Evolutionary conservation across 768 basidiomycete genomes (phyloP), one percentile per base, ranked within the genome.

Genomic region (Amanita exitialis): DNA sequence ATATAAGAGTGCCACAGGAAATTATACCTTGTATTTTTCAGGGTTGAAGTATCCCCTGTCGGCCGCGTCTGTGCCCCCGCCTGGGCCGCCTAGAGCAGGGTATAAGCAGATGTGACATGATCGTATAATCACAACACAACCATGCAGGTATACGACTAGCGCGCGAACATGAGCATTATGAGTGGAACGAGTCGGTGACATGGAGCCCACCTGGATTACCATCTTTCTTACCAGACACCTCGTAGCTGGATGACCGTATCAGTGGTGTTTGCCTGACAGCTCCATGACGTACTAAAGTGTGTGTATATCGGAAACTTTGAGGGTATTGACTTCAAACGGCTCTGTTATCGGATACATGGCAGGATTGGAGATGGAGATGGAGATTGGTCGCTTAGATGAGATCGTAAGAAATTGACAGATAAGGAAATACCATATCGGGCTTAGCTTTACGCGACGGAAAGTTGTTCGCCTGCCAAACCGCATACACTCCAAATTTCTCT

Each of bases 41-140:
- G 90, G 90, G 60, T 93, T 80, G 66, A 94, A 94, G 71, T 85
- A 93, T 4, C 71, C 66, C 48, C 86, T 73, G 66, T 95, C 91
- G 49, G 72, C 73, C 4, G 70, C 62, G 59, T 82, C 78, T 42
- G 70, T 73, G 4, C 89, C 90, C 9, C 89, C 86, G 12, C 92
- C 92, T 13, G 90, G 90, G 5, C 90, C 90, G 36, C 83, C 83
- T 83, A 53, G 16, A 49, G 21, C 39, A 35, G 12, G 10, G 18
- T 27, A 27, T 44, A 27, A 53, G 44, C 47, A 16, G 57, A 41
- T 35, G 44, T 42, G 32, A 38, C 15, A 43, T 8, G 23, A 37
- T 16, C 34, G 35, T 20, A 18, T 13, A 44, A 38, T 30, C 42
- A 35, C 9, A 20, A 27, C 56, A 68, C 41, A 39, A 80, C 86